Percentiles rank a stretch among this genome's conserved stretches.
These are phyloP conservation scores for Solanum piurae DNA, from an alignment of 257 asterid species.

Conservation along the genomic window DNA sequence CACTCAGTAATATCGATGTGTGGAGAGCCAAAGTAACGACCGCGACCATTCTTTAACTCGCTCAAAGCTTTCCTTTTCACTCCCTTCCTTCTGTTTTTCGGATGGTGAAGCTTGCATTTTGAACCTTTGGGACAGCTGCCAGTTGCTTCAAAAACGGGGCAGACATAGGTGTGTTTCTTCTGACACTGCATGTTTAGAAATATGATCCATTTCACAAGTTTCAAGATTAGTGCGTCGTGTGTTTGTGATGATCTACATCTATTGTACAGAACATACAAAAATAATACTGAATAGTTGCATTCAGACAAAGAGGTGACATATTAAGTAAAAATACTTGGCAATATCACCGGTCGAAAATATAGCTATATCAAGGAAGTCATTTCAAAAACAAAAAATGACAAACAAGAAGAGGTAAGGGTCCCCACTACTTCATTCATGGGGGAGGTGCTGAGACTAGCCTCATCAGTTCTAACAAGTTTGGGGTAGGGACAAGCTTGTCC, in stretches of 20 bases:
- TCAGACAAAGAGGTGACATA: neutral
- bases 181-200: slow-evolving; percentile 71
- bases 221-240: slow-evolving; percentile 28
- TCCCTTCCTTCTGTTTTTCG: slow-evolving; percentile 47
- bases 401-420: neutral
- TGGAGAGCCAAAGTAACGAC: slow-evolving; percentile 81
- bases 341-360: neutral
- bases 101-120: slow-evolving; percentile 94
- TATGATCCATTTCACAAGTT: slow-evolving; percentile 49
- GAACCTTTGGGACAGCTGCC: slow-evolving; percentile 63
- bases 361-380: neutral
- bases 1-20: slow-evolving; percentile 25
- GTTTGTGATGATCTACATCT: slow-evolving; percentile 12
- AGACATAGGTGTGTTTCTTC: slow-evolving; percentile 84
- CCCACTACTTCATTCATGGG: neutral
- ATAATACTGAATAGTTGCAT: neutral
- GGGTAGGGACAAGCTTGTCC: neutral
- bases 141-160: slow-evolving; percentile 70
- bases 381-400: neutral
- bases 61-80: slow-evolving; percentile 28
- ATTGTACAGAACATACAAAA: neutral
- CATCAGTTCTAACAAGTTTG: neutral
- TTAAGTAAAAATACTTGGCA: neutral
- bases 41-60: slow-evolving; percentile 45
- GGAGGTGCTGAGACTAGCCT: neutral